Base-by-base conservation (phyloP, 176 grass and related monocot species). In the Musa itinerans region DNA sequence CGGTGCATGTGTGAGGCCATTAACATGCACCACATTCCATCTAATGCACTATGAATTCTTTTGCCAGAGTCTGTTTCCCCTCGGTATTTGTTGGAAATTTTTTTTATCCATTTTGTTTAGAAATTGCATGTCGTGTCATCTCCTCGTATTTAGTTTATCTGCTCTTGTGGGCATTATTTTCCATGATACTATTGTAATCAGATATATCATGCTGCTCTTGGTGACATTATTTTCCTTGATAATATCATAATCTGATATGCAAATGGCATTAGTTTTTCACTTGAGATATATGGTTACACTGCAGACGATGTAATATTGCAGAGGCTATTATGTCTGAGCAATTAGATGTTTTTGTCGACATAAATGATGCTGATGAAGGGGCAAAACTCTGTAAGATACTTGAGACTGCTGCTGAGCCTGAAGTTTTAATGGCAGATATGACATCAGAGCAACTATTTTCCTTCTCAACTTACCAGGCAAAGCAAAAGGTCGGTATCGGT, bases 391-490 rank as follows among this genome's bases (percentile, higher is more conserved):
- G 17, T 54, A 86, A 91, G 81, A 84, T 93, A 66, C 81, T 98
- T 62, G 90, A 93, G 84, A 62, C 57, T 68, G 63, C 90, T 29
- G 94, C 94, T 81, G 94, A 98, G 19, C 90, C 94, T 72, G 94
- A 98, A 83, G 75, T 93, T 76, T 76, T 98, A 69, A 83, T 93
- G 86, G 88, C 88, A 24, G 90, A 66, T 67, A 85, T 98, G 94
- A 86, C 72, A 26, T 82, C 82, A 55, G 88, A 97, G 52, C 94
- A 91, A 76, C 79, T 93, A 29, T 71, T 73, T 76, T 86, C 70
- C 63, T 87, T 89, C 68, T 78, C 87, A 74, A 83, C 84, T 83
- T 97, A 97, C 75, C 86, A 84, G 83, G 68, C 86, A 75, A 97
- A 89, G 58, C 83, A 82, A 83, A 90, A 81, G 54, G 94, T 97